These are phyloP conservation scores for Aphanoascus verrucosus DNA, from an alignment of 2,329 filamentous ascomycete genomes.

Conservation along the genomic window DNA sequence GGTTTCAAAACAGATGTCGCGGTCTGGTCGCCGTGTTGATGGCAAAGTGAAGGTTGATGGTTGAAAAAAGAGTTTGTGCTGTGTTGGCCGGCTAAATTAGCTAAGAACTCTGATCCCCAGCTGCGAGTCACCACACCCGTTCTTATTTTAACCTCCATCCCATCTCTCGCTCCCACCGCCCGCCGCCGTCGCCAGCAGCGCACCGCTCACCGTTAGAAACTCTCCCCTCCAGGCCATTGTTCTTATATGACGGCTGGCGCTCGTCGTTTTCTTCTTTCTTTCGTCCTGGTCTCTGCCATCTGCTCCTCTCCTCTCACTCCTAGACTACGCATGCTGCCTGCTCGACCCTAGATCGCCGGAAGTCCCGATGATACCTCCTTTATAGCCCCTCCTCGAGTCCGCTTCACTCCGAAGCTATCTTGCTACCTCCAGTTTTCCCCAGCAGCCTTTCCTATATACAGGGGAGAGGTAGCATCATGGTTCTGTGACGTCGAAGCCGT, in stretches of 20 bases:
- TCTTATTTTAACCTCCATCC: slow-evolving; percentile 13
- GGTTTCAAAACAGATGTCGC: slow-evolving; percentile 4
- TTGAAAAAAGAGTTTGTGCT: slow-evolving; percentile 1
- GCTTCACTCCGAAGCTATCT: slow-evolving; percentile 3
- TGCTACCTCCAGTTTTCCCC: background rate
- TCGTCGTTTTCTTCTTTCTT: background rate
- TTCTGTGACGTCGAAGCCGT: background rate
- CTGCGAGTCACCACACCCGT: slow-evolving; percentile 4
- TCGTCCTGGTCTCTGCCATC: background rate
- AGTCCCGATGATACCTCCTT: slow-evolving; percentile 8
- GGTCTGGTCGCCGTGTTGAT: background rate
- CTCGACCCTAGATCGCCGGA: background rate
- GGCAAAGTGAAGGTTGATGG: background rate
- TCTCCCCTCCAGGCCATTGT: background rate
- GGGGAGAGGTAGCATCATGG: background rate
- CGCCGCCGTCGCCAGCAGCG: slow-evolving; percentile 6
- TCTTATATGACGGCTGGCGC: slow-evolving; percentile 6
- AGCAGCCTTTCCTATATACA: background rate
- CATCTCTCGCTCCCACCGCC: background rate
- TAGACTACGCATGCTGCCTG: background rate
- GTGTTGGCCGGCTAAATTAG: background rate
- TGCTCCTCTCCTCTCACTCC: background rate
- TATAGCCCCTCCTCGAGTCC: slow-evolving; percentile 10
- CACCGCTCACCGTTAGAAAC: slow-evolving; percentile 3
- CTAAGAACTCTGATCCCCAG: slow-evolving; percentile 1